Percentiles rank a stretch among this genome's conserved stretches.
Conservation (phyloP, 352 stramenopile genomes). For the Phytophthora fragariaefolia region DNA sequence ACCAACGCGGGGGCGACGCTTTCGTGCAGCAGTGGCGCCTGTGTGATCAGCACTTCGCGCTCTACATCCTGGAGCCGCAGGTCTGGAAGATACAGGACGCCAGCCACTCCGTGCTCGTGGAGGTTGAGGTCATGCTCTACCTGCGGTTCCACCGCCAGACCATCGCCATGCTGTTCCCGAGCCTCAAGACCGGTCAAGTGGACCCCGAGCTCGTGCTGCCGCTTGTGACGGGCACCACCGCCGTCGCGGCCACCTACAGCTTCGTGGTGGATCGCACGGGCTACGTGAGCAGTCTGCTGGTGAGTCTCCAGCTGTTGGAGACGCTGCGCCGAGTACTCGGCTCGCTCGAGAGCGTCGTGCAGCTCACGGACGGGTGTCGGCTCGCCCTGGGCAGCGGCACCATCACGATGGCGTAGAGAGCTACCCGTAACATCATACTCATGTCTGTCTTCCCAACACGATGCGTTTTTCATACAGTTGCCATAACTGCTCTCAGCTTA, state of each 20-base stretch:
- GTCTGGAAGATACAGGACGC: conserved; percentile 26
- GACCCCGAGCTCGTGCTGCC: conserved; percentile 20
- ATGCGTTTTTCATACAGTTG: neutral
- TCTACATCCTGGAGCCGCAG: conserved; percentile 33
- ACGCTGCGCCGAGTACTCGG: conserved; percentile 37
- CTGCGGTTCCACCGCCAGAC: conserved; percentile 39
- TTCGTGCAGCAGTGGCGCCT: conserved; percentile 30
- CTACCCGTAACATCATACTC: conserved; percentile 2
- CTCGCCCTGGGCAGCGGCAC: conserved; percentile 36
- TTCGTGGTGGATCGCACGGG: conserved; percentile 39
- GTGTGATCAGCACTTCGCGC: conserved; percentile 14
- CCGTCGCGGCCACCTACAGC: conserved; percentile 30
- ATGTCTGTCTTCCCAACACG: neutral
- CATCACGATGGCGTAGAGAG: conserved; percentile 28
- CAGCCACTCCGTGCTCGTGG: conserved; percentile 33
- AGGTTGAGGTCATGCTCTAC: conserved; percentile 39
- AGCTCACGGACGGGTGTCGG: conserved; percentile 23
- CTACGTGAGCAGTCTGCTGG: conserved; percentile 30
- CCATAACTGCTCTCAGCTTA: neutral
- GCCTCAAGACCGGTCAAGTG: conserved; percentile 31
- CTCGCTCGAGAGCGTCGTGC: conserved; percentile 25
- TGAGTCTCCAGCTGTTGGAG: conserved; percentile 40
- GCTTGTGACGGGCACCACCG: conserved; percentile 29
- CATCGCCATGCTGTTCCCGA: conserved; percentile 37
- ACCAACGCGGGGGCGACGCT: too few relatives aligned